These are phyloP conservation scores for Acidomyces sp. DNA, from an alignment of 495 filamentous ascomycete species.

Conservation along the genomic window DNA sequence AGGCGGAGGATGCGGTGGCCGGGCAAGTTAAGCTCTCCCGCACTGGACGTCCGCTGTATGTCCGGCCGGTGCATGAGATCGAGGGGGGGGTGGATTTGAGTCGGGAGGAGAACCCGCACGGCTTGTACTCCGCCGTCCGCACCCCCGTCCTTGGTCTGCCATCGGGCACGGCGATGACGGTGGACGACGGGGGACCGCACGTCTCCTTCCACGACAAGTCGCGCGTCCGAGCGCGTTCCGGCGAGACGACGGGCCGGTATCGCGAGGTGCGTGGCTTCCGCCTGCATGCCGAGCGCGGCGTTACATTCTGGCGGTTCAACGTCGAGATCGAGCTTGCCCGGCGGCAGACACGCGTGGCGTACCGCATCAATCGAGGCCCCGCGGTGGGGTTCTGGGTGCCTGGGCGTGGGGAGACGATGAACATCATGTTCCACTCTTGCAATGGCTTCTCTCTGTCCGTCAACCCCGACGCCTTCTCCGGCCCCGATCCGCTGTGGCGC, in stretches of 20 bases:
- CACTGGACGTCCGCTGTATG: slow-evolving; percentile 66
- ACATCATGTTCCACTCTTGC: slow-evolving; percentile 96
- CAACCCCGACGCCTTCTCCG: slow-evolving; percentile 64
- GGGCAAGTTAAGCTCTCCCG: slow-evolving; percentile 72
- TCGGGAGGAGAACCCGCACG: slow-evolving; percentile 58
- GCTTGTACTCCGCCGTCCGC: slow-evolving; percentile 43
- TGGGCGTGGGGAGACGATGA: slow-evolving; percentile 74
- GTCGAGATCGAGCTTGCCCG: slow-evolving; percentile 75
- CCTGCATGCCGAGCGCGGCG: slow-evolving; percentile 70
- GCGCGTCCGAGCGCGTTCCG: slow-evolving; percentile 36
- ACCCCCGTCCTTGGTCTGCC: slow-evolving; percentile 12
- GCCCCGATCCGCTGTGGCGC: slow-evolving; percentile 92
- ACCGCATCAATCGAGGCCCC: slow-evolving; percentile 86
- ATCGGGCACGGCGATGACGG: background rate
- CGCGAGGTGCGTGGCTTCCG: slow-evolving; percentile 69
- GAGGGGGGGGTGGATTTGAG: slow-evolving; percentile 65
- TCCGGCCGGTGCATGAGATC: slow-evolving; percentile 71
- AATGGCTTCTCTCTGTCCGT: slow-evolving; percentile 85
- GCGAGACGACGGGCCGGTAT: slow-evolving; percentile 61
- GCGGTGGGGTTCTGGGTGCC: slow-evolving; percentile 92
- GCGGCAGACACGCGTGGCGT: slow-evolving; percentile 72
- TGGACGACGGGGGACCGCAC: slow-evolving; percentile 4
- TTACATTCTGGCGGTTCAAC: slow-evolving; percentile 95
- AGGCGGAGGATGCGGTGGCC: slow-evolving; percentile 81
- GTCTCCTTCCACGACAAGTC: slow-evolving; percentile 19